phyloP scores from a whole-genome alignment of 176 grass and related monocot species.

The Saccharum officinarum region DNA sequence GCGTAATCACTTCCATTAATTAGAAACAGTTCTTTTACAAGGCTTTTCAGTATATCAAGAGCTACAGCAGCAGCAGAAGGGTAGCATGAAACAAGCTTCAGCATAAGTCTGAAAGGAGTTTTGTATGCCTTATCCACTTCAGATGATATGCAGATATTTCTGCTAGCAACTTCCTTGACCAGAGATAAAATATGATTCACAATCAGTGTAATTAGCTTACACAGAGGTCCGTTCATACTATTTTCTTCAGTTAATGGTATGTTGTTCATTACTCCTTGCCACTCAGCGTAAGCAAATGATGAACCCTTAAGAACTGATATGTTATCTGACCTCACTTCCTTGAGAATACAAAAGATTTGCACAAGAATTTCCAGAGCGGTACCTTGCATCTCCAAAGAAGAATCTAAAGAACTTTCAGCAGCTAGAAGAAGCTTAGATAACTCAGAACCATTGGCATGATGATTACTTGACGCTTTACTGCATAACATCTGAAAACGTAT shows the following conservation, averaged over 20 bases:
- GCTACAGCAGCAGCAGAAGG: conserved; percentile 50
- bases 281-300: conserved; percentile 11
- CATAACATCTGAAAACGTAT: conserved; percentile 51
- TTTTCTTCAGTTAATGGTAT: conserved; percentile 41
- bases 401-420: conserved; percentile 47
- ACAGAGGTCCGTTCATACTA: conserved; percentile 20
- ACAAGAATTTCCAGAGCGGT: conserved; percentile 55
- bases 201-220: conserved; percentile 45
- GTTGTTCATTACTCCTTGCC: conserved; percentile 34
- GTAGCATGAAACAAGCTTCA: conserved; percentile 61
- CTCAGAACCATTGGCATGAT: conserved; percentile 34
- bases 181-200: conserved; percentile 49
- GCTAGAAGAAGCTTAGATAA: conserved; percentile 52
- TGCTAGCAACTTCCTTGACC: conserved; percentile 33
- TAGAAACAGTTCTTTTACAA: conserved; percentile 51
- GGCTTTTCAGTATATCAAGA: conserved; percentile 56
- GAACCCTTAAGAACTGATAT: conserved; percentile 9
- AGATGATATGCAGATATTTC: conserved; percentile 5
- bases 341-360: conserved; percentile 55
- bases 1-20: conserved; percentile 32
- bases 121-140: conserved; percentile 45
- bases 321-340: conserved; percentile 29
- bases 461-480: conserved; percentile 33
- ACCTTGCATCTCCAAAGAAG: conserved; percentile 48
- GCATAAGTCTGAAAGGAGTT: conserved; percentile 50